phyloP scores from a whole-genome alignment of 1,284 basidiomycete species.

The Meripilus lineatus region DNA sequence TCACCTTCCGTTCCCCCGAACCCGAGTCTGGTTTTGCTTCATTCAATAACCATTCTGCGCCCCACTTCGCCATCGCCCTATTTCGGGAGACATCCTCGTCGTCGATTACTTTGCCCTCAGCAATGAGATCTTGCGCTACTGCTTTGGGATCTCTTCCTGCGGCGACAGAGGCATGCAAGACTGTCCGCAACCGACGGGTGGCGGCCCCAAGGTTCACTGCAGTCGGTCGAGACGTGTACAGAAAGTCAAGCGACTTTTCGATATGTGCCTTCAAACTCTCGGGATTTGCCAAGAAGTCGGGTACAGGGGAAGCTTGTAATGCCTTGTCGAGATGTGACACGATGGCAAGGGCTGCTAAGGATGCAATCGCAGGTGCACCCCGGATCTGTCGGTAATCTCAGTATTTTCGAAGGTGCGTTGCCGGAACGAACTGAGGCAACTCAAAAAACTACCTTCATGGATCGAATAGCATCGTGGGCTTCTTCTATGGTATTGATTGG shows the following conservation, averaged over 20 bases:
- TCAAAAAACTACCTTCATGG: conserved; percentile 75
- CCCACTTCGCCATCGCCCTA: conserved; percentile 74
- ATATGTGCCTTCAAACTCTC: conserved; percentile 48
- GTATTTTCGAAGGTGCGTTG: not conserved
- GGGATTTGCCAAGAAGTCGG: conserved; percentile 46
- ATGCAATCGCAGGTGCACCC: conserved; percentile 92
- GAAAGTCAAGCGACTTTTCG: conserved; percentile 57
- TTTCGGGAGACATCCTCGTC: conserved; percentile 85
- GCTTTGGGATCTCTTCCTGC: conserved; percentile 39
- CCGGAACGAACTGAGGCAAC: conserved; percentile 1
- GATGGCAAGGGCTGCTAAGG: conserved; percentile 79
- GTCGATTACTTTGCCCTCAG: conserved; percentile 62
- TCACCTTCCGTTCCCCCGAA: conserved; percentile 49
- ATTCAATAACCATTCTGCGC: conserved; percentile 79
- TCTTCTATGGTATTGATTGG: conserved; percentile 69
- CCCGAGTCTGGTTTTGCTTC: conserved; percentile 46
- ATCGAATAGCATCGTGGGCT: conserved; percentile 87
- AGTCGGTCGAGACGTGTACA: conserved; percentile 86
- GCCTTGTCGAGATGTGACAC: conserved; percentile 54
- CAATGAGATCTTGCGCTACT: conserved; percentile 56
- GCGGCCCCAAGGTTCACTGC: conserved; percentile 90
- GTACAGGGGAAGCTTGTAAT: conserved; percentile 36
- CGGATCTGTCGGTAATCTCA: conserved; percentile 52
- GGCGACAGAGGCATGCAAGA: conserved; percentile 36
- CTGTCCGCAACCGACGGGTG: conserved; percentile 60